phyloP scores from a whole-genome alignment of 768 basidiomycete species.

The Lanmaoa rubissima region DNA sequence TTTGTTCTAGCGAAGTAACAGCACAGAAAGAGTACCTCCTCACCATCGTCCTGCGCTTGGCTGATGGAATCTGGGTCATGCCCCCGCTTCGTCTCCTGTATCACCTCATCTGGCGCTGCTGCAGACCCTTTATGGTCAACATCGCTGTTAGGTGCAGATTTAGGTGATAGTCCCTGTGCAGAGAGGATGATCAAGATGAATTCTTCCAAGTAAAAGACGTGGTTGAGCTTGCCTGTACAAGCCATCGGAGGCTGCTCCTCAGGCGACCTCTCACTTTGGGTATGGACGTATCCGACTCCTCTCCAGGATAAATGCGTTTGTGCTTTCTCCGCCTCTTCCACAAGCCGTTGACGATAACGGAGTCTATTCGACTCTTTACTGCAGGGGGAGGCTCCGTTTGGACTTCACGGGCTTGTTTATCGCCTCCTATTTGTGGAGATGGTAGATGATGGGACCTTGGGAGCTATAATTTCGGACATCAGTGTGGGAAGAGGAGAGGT shows the following conservation, averaged over 20 bases:
- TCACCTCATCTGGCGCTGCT: background rate
- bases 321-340: conserved; percentile 13
- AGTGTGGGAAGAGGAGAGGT: background rate
- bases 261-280: conserved; percentile 2
- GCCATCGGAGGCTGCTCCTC: conserved; percentile 10
- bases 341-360: conserved; percentile 5
- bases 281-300: background rate
- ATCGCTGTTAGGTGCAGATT: background rate
- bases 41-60: conserved; percentile 12
- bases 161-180: conserved; percentile 9
- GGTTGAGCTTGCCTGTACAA: conserved; percentile 15
- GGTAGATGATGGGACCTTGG: conserved; percentile 9
- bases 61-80: background rate
- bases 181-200: background rate
- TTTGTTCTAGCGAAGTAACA: conserved; percentile 27
- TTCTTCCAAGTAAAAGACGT: background rate
- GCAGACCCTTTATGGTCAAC: background rate
- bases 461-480: conserved; percentile 9
- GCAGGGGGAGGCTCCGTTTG: conserved; percentile 7
- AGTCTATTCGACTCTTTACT: background rate
- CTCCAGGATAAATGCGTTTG: background rate
- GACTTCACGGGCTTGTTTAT: background rate
- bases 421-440: background rate
- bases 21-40: conserved; percentile 24
- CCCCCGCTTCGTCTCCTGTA: background rate